Conservation (phyloP, 2,329 filamentous ascomycete genomes). For the Penicillium digitatum region DNA sequence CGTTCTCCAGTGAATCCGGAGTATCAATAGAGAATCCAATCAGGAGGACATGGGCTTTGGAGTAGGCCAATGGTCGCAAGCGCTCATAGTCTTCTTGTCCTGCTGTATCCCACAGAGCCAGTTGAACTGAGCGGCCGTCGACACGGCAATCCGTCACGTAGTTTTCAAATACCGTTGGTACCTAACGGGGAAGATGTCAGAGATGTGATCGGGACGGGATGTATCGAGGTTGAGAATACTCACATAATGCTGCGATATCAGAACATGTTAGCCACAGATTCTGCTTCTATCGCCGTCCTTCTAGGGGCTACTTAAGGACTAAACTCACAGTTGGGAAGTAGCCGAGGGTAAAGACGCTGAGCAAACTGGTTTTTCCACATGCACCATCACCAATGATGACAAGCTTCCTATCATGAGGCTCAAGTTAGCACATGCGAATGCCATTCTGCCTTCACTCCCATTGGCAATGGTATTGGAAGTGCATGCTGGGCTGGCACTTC, state of each 20-base stretch:
- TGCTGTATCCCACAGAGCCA: slow-evolving; percentile 98
- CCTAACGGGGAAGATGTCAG: slow-evolving; percentile 47
- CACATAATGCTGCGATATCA: slow-evolving; percentile 43
- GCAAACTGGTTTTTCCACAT: slow-evolving; percentile 94
- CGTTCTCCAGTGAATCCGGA: slow-evolving; percentile 93
- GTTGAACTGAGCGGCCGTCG: slow-evolving; percentile 96
- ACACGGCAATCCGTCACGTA: slow-evolving; percentile 98
- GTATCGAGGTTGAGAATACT: slow-evolving; percentile 22
- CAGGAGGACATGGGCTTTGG: slow-evolving; percentile 93
- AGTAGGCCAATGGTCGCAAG: slow-evolving; percentile 88
- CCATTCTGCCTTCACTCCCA: not conserved
- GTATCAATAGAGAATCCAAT: slow-evolving; percentile 95
- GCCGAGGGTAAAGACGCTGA: slow-evolving; percentile 95
- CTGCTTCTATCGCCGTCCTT: slow-evolving; percentile 13
- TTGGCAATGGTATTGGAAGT: slow-evolving; percentile 5
- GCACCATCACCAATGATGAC: slow-evolving; percentile 97
- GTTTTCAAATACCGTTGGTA: slow-evolving; percentile 98
- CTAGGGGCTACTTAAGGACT: not conserved
- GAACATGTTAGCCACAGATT: slow-evolving; percentile 23
- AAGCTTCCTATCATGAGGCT: slow-evolving; percentile 64
- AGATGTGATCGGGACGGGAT: slow-evolving; percentile 2
- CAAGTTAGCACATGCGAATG: slow-evolving; percentile 18
- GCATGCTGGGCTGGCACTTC: not conserved
- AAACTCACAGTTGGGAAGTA: slow-evolving; percentile 91
- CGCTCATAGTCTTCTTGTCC: slow-evolving; percentile 98